A percentile compares a stretch with the other conserved stretches of the same genome.
Evolutionary conservation across 805 yeast genomes (phyloP).

Genomic region (Barnettozyma botsteinii): DNA sequence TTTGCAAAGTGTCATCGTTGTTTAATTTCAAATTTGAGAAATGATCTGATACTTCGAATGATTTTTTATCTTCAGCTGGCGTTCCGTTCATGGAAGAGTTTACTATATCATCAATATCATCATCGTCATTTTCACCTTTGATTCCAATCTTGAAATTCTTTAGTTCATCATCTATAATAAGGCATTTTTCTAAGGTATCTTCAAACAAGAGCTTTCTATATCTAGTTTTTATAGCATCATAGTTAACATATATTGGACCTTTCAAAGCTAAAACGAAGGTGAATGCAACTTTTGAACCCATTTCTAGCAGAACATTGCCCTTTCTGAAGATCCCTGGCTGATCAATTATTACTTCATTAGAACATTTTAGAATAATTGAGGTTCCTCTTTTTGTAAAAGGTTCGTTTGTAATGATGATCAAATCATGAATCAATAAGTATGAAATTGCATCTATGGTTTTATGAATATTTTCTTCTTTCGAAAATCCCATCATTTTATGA

Average conservation of each 20-base stretch:
- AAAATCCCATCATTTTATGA: conserved; percentile 16
- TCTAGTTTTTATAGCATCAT: background rate
- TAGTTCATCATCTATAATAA: conserved; percentile 14
- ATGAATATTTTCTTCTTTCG: conserved; percentile 2
- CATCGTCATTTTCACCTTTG: background rate
- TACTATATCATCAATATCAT: conserved; percentile 2
- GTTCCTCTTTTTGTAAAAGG: conserved; percentile 5
- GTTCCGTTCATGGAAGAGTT: conserved; percentile 6
- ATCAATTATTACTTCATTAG: conserved; percentile 22
- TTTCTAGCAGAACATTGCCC: background rate
- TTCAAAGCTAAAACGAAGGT: conserved; percentile 14
- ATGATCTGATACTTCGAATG: background rate
- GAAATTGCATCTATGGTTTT: conserved; percentile 13
- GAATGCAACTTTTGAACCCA: conserved; percentile 8
- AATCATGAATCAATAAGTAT: conserved; percentile 7
- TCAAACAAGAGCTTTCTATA: conserved; percentile 7
- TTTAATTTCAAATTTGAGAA: background rate
- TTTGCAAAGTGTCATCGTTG: background rate
- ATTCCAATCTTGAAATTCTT: background rate
- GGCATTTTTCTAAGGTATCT: conserved; percentile 12
- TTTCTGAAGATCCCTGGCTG: conserved; percentile 15
- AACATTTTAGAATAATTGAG: conserved; percentile 11
- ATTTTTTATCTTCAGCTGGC: too few species aligned
- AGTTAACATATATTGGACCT: background rate
- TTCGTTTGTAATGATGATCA: conserved; percentile 8